phyloP scores from a whole-genome alignment of 345 rosid genomes.

The Diplotaxis tenuifolia region DNA sequence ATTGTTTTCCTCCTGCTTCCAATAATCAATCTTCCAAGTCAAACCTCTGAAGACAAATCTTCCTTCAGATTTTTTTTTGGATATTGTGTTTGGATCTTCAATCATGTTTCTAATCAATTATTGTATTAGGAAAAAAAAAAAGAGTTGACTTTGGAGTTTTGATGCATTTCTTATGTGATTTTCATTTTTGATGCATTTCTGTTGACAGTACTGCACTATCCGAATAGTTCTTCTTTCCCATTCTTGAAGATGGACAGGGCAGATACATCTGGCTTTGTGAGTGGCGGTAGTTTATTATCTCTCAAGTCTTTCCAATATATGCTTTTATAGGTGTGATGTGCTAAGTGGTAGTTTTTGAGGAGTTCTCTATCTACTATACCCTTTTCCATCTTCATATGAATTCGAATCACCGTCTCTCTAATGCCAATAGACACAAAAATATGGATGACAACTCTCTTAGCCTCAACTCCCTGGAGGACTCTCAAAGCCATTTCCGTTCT shows the following conservation, averaged over 20 bases:
- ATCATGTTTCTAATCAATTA: not conserved
- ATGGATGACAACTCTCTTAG: constrained; percentile 61
- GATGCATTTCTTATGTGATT: constrained; percentile 7
- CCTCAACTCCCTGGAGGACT: constrained; percentile 49
- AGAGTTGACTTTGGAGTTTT: constrained; percentile 21
- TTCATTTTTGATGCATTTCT: not conserved
- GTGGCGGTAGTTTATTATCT: constrained; percentile 48
- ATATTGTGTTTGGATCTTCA: constrained; percentile 22
- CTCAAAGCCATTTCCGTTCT: constrained; percentile 31
- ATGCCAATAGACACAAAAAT: constrained; percentile 35
- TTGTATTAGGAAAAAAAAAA: not conserved
- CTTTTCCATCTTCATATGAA: constrained; percentile 44
- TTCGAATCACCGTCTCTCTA: constrained; percentile 47
- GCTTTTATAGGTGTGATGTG: constrained; percentile 20
- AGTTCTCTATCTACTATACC: not conserved
- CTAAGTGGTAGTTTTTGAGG: constrained; percentile 20
- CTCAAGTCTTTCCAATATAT: constrained; percentile 31
- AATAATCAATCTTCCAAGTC: not conserved
- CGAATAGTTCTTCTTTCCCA: not conserved
- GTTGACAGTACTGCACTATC: constrained; percentile 4
- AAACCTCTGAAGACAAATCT: not conserved
- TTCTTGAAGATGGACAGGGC: constrained; percentile 61
- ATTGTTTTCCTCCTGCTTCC: not conserved
- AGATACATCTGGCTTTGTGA: constrained; percentile 84
- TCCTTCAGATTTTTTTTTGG: constrained; percentile 5